Conservation (phyloP, 2,329 filamentous ascomycete genomes). For the Xylariaceae sp. region DNA sequence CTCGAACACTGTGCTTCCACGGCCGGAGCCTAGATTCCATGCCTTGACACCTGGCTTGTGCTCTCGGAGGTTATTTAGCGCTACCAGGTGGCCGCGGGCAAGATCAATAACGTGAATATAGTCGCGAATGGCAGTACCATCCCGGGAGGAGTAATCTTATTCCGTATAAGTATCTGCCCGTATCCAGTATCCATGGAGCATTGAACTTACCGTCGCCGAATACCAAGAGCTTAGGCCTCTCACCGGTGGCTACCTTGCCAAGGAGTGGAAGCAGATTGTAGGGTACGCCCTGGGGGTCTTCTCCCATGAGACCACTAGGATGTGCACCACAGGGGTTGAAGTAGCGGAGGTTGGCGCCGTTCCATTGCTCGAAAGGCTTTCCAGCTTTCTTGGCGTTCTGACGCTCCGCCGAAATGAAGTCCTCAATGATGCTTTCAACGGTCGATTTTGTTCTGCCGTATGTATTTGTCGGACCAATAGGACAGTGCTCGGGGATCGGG, state of each 20-base stretch:
- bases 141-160: constrained; percentile 85
- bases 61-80: constrained; percentile 86
- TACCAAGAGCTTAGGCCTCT: constrained; percentile 90
- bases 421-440: constrained; percentile 90
- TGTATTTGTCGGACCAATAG: constrained; percentile 94
- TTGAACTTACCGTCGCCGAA: constrained; percentile 81
- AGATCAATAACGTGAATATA: constrained; percentile 98
- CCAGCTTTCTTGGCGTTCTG: constrained; percentile 81
- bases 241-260: constrained; percentile 94
- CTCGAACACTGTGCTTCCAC: constrained; percentile 94
- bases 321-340: constrained; percentile 98
- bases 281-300: constrained; percentile 93
- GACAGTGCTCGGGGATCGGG: constrained; percentile 95
- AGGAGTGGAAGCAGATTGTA: constrained; percentile 95
- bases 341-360: constrained; percentile 90
- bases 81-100: constrained; percentile 82
- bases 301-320: constrained; percentile 95
- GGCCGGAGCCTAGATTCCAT: constrained; percentile 96
- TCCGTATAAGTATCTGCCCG: constrained; percentile 15
- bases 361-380: constrained; percentile 82
- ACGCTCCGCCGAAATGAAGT: constrained; percentile 87
- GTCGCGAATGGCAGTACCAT: constrained; percentile 94
- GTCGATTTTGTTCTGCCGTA: constrained; percentile 97
- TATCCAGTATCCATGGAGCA: neutral
- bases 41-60: constrained; percentile 88